Base-by-base conservation (phyloP, 2,329 filamentous ascomycete species). In the Claviceps sp. region DNA sequence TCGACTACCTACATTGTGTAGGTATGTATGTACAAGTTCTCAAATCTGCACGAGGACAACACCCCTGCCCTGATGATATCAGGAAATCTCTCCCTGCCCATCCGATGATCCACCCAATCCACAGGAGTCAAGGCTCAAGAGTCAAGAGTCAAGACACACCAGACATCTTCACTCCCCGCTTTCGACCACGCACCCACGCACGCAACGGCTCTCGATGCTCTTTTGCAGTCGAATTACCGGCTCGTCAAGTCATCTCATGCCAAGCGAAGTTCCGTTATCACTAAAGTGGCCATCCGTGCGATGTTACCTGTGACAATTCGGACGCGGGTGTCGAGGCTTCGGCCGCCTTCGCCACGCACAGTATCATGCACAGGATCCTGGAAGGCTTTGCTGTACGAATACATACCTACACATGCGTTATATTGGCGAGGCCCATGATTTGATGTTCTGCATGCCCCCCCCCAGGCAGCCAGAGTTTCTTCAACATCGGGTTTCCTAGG, bases 401-500 rank as follows among this genome's bases (percentile, higher is more conserved):
- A 30, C 6, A 8, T 30, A 30, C 26, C 10, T 45, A 37, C 13
- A 47, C 7, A 38, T 47, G 30, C 24, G 17, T 22, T 39, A 19
- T 40, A 8, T 49, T 17, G 22, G 34, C 3, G 22, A 41, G 47
- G 13, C 10, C 39, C 39, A 39, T 6, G 11, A 16, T 13, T 40
- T 41, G n/a, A 14, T 52, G 17, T 46, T 37, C n/a, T 48, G 40
- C 30, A 37, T 40, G 34, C 17, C 50, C 16, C 4, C 2, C 19
- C 5, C 17, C 50, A 24, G 11, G 2, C 22, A 13, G 11, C 42
- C 22, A 47, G 16, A 14, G 26, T n/a, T 44, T 41, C 37, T 41
- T 46, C 46, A 38, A 37, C 43, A 50, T 38, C 51, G 51, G 51
- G 17, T 50, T 53, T 34, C 51, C 48, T 42, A 13, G 49, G 26